Conservation (phyloP, 2,329 filamentous ascomycete genomes). For the Byssochlamys sp. region DNA sequence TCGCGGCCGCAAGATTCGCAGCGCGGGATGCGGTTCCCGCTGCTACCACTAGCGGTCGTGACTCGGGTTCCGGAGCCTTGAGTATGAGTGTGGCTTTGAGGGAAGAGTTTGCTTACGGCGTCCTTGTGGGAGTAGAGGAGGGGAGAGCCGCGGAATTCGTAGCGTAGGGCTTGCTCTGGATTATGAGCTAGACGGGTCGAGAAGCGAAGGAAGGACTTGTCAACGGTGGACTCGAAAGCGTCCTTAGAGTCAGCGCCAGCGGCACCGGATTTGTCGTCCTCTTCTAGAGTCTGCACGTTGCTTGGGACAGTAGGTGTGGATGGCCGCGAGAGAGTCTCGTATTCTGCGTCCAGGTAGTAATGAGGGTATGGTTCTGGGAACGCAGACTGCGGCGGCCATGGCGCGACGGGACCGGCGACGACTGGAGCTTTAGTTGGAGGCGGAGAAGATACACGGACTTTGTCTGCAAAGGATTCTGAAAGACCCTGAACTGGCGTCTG, state of each 20-base stretch:
- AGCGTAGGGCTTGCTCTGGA: constrained; percentile 71
- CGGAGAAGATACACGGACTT: constrained; percentile 47
- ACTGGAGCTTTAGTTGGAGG: constrained; percentile 21
- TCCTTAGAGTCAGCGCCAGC: constrained; percentile 48
- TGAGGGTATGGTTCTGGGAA: constrained; percentile 64
- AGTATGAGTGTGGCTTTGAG: constrained; percentile 9
- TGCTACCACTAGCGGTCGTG: constrained; percentile 5
- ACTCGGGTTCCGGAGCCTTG: constrained; percentile 4
- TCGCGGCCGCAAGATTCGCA: constrained; percentile 66
- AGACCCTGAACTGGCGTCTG: constrained; percentile 51
- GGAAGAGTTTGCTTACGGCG: constrained; percentile 57
- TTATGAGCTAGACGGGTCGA: constrained; percentile 70
- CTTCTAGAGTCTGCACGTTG: constrained; percentile 33
- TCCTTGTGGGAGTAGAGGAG: constrained; percentile 76
- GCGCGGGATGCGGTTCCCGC: constrained; percentile 51
- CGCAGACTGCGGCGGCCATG: constrained; percentile 61
- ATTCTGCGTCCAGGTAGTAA: constrained; percentile 82
- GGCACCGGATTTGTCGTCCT: constrained; percentile 23
- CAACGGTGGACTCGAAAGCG: constrained; percentile 65
- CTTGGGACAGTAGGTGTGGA: constrained; percentile 42
- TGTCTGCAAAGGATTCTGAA: constrained; percentile 66
- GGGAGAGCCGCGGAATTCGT: constrained; percentile 64
- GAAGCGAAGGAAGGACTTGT: constrained; percentile 70
- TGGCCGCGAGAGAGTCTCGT: constrained; percentile 63
- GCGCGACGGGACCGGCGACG: constrained; percentile 45